Base-by-base conservation (phyloP, 2,329 filamentous ascomycete genomes). In the Ophiostoma angusticollis region DNA sequence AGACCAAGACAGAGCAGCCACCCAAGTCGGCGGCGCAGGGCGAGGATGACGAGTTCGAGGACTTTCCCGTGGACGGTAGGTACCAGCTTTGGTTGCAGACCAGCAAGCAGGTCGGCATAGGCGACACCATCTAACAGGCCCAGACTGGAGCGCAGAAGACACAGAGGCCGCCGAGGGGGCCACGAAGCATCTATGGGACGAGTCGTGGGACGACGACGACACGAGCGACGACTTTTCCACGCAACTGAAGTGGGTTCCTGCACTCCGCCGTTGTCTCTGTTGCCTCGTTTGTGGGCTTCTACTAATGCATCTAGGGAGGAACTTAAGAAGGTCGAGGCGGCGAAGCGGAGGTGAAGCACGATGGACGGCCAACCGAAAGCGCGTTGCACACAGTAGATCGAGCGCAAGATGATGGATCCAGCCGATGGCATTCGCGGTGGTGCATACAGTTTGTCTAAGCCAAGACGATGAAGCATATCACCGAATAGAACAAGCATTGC, bases 121-220 rank as follows among this genome's bases (percentile, higher is more conserved):
- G 5, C 8, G 6, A 23, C 7, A 7, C 9, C 18, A 14, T 6
- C 9, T 24, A 9, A 21, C 28, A 13, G 16, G 28, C 17, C 46
- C 52, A 93, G 91, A 96, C 63, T 98, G 91, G 91, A 70, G 79
- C 38, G 79, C 86, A 59, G 85, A 94, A 56, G 87, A 94, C 56
- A 84, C 84, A 45, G 85, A 95, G 57, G 80, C 79, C 40, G 82
- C 81, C 41, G 70, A 72, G 53, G 76, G 70, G 45, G 75, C 67
- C 51, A 74, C 78, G 44, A 70, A 67, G 47, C 87, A 96, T 65
- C 68, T 98, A 39, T 98, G 91, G 91, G 91, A 98, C 63, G 91
- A 98, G 70, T 95, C 86, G 70, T 98, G 91, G 91, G 91, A 98
- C 57, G 91, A 98, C 55, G 89, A 96, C 58, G 91, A 96, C 63